A percentile compares a stretch with the other conserved stretches of the same genome.
Conservation (phyloP, 1,139 yeast genomes). For the Debaryomycetaceae sp. region DNA sequence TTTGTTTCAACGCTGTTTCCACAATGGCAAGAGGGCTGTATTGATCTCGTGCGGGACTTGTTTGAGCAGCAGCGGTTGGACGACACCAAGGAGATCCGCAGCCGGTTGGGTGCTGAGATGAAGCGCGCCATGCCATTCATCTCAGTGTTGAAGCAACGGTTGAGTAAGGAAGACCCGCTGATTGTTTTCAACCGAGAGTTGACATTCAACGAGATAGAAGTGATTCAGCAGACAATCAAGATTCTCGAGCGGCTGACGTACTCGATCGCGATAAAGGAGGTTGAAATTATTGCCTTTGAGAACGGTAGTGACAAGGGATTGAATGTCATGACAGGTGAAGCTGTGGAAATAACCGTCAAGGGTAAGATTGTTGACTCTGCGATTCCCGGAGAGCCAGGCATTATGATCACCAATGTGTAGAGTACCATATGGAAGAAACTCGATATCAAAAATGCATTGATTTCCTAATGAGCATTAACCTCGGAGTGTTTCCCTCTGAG, state of each 20-base stretch:
- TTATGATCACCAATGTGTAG: constrained; percentile 53
- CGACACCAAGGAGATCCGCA: constrained; percentile 51
- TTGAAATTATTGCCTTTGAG: constrained; percentile 47
- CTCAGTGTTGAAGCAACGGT: constrained; percentile 70
- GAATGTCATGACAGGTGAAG: constrained; percentile 60
- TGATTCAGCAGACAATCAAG: constrained; percentile 45
- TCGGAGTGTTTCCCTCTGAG: too few relatives aligned
- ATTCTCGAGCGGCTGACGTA: constrained; percentile 60
- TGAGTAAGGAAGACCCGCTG: constrained; percentile 54
- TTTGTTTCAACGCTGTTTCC: constrained; percentile 81
- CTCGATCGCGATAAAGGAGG: constrained; percentile 42
- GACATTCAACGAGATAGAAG: constrained; percentile 65
- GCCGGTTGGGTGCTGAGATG: constrained; percentile 66
- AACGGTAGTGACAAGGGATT: constrained; percentile 53
- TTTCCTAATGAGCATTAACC: too few relatives aligned
- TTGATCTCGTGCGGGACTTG: constrained; percentile 72
- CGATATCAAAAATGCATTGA: too few relatives aligned
- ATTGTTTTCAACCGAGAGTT: constrained; percentile 83
- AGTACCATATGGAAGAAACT: too few relatives aligned
- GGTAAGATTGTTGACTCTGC: constrained; percentile 74
- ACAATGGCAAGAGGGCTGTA: constrained; percentile 87
- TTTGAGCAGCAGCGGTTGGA: constrained; percentile 53
- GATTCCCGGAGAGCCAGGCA: constrained; percentile 90
- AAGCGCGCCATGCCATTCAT: constrained; percentile 98
- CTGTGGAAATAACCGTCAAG: constrained; percentile 47